phyloP scores from a whole-genome alignment of 352 stramenopile genomes.

The Pythium grandisporangium region DNA sequence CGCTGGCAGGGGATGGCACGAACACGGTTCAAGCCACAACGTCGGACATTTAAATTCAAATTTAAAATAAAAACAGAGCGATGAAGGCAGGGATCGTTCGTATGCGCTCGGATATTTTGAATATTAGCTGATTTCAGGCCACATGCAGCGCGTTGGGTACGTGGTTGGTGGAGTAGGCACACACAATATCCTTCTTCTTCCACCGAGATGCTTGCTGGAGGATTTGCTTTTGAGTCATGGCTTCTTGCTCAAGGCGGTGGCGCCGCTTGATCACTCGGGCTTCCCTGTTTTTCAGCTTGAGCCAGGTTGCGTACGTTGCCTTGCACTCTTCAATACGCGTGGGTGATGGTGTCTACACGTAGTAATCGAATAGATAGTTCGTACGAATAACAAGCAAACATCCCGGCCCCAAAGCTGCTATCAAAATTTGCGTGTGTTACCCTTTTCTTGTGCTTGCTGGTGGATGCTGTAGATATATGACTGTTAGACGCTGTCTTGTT shows the following conservation, averaged over 20 bases:
- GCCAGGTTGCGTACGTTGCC: constrained; percentile 27
- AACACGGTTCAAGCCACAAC: constrained; percentile 31
- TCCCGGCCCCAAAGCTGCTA: too few relatives aligned
- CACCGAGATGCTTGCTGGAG: constrained; percentile 34
- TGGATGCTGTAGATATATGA: too few relatives aligned
- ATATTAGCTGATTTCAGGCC: too few relatives aligned
- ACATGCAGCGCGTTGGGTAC: neutral
- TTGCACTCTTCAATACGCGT: too few relatives aligned
- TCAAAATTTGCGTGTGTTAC: too few relatives aligned
- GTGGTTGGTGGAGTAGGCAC: constrained; percentile 52
- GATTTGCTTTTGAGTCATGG: constrained; percentile 17
- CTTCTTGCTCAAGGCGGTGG: constrained; percentile 12
- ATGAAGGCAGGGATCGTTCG: too few relatives aligned
- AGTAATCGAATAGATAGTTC: too few relatives aligned
- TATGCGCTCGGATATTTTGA: too few relatives aligned
- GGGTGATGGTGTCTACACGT: too few relatives aligned
- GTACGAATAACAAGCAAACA: too few relatives aligned
- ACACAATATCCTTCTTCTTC: constrained; percentile 61
- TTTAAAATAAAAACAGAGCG: too few relatives aligned
- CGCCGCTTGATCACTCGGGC: constrained; percentile 28
- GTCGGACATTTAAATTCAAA: constrained; percentile 22
- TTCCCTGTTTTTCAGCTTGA: constrained; percentile 35
- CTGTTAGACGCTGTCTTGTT: neutral
- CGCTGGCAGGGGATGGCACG: neutral
- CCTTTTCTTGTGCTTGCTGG: too few relatives aligned